These are phyloP conservation scores for Hypoxylon fuscum DNA, from an alignment of 495 filamentous ascomycete genomes.

Conservation along the genomic window DNA sequence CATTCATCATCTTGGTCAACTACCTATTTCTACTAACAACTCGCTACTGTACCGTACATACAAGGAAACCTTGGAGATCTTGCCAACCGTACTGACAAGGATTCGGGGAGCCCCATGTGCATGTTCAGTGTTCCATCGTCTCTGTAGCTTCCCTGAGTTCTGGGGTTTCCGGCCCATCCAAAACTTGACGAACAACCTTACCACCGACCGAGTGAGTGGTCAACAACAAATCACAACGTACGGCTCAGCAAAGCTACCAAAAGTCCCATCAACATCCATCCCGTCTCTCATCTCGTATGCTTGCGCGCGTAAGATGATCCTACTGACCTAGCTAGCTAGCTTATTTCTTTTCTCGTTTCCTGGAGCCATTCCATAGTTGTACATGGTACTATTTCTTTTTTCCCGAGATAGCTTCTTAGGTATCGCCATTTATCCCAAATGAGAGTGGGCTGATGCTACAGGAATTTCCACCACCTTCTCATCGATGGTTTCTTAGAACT, in stretches of 20 bases:
- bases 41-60: not conserved
- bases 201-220: conserved; percentile 24
- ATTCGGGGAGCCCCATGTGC: conserved; percentile 9
- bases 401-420: conserved; percentile 21
- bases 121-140: conserved; percentile 23
- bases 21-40: too few relatives aligned
- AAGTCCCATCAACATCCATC: not conserved
- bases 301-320: not conserved
- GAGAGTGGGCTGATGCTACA: conserved; percentile 32
- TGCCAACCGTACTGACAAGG: conserved; percentile 25
- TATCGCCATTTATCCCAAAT: conserved; percentile 40
- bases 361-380: not conserved
- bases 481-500: conserved; percentile 4
- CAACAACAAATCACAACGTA: conserved; percentile 2
- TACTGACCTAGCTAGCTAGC: conserved; percentile 3
- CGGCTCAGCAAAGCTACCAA: conserved; percentile 13
- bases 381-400: conserved; percentile 17
- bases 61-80: conserved; percentile 31
- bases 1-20: conserved; percentile 27
- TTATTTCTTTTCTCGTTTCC: not conserved
- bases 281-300: not conserved
- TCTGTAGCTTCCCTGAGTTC: conserved; percentile 9
- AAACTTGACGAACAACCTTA: conserved; percentile 15
- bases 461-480: conserved; percentile 18
- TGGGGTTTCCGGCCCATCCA: not conserved